Percentiles rank a stretch among this genome's conserved stretches.
These are phyloP conservation scores for Uncinocarpus reesii DNA, from an alignment of 2,329 filamentous ascomycete genomes.

Conservation along the genomic window DNA sequence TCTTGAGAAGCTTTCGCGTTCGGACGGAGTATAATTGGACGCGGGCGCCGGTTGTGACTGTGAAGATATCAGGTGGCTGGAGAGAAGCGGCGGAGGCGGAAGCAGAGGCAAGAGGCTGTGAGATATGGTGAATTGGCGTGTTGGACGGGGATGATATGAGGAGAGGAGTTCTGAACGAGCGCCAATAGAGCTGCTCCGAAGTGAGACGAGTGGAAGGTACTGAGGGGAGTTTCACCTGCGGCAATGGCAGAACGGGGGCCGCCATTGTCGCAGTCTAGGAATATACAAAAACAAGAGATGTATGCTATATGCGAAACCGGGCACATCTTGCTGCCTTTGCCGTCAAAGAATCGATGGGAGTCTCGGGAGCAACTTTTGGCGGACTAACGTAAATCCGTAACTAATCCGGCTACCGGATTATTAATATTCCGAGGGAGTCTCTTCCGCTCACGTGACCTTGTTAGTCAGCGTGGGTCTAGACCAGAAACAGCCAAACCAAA, in stretches of 20 bases:
- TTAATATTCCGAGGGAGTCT: background rate
- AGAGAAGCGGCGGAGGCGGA: slow-evolving; percentile 35
- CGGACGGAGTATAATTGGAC: slow-evolving; percentile 90
- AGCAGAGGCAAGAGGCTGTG: slow-evolving; percentile 49
- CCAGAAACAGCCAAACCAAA: slow-evolving; percentile 5
- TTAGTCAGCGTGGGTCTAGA: background rate
- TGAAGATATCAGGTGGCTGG: slow-evolving; percentile 56
- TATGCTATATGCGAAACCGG: too few species aligned
- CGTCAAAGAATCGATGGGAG: too few species aligned
- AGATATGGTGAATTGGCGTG: slow-evolving; percentile 83
- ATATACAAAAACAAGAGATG: too few species aligned
- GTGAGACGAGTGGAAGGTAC: slow-evolving; percentile 68
- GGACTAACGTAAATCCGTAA: background rate
- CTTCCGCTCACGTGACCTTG: too few species aligned
- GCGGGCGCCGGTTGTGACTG: slow-evolving; percentile 85
- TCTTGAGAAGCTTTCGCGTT: slow-evolving; percentile 84
- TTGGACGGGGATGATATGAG: slow-evolving; percentile 83
- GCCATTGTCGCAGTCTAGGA: slow-evolving; percentile 51
- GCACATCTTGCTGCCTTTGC: too few species aligned
- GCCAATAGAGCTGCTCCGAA: slow-evolving; percentile 93
- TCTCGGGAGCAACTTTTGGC: too few species aligned
- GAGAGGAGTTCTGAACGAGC: slow-evolving; percentile 82
- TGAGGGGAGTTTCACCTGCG: slow-evolving; percentile 70
- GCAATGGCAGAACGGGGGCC: slow-evolving; percentile 69
- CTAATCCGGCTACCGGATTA: background rate